Percentiles rank a stretch among this genome's conserved stretches.
phyloP scores from a whole-genome alignment of 2,329 filamentous ascomycete genomes.

The Botrytis tulipae region DNA sequence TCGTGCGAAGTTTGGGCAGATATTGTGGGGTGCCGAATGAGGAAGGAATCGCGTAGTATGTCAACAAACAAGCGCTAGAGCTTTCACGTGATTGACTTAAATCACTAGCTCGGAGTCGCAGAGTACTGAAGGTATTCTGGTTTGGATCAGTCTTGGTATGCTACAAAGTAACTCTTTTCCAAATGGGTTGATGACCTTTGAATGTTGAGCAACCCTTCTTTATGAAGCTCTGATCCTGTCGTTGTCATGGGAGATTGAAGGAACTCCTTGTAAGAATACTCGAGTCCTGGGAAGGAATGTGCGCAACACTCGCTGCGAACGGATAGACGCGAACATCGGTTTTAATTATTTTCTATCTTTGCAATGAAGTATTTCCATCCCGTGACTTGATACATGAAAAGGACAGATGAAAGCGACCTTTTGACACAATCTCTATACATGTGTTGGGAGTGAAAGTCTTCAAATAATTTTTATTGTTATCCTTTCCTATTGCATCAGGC shows the following conservation, averaged over 20 bases:
- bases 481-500: background rate
- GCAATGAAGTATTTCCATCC: background rate
- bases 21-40: conserved; percentile 17
- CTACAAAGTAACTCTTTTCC: background rate
- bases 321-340: background rate
- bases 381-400: background rate
- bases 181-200: background rate
- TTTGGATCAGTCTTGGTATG: background rate
- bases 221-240: background rate
- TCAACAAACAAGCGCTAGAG: conserved; percentile 20
- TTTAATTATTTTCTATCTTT: background rate
- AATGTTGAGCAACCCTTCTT: background rate
- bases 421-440: background rate
- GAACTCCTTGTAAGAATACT: conserved; percentile 8
- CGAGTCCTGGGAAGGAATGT: conserved; percentile 8
- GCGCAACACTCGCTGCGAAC: background rate
- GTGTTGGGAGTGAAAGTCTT: background rate
- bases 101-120: background rate
- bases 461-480: background rate
- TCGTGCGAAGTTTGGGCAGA: conserved; percentile 14
- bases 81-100: background rate
- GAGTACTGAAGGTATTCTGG: background rate
- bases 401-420: background rate
- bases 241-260: conserved; percentile 15
- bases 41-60: conserved; percentile 19